A percentile compares a stretch with the other conserved stretches of the same genome.
Conservation (phyloP, 2,329 filamentous ascomycete genomes). For the Nemania sp. region DNA sequence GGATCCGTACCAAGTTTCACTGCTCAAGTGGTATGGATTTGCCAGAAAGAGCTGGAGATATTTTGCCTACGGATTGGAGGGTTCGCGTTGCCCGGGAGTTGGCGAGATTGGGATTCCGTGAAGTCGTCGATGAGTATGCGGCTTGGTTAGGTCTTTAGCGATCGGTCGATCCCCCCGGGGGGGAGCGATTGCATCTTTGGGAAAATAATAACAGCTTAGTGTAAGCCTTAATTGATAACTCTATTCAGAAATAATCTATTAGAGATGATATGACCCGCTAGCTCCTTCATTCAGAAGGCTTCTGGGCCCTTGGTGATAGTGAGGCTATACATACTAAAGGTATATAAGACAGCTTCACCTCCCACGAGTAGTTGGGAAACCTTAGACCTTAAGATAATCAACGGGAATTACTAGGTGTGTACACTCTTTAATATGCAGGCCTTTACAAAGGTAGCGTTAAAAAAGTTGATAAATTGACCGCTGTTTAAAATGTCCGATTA, state of each 20-base stretch:
- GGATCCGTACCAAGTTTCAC: conserved; percentile 20
- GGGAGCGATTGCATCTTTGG: conserved; percentile 7
- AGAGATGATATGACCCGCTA: conserved; percentile 9
- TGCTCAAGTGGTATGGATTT: conserved; percentile 17
- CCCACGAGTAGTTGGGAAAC: conserved; percentile 6
- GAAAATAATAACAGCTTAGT: conserved; percentile 14
- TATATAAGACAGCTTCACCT: conserved; percentile 4
- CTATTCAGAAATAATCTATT: conserved; percentile 4
- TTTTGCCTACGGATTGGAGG: conserved; percentile 13
- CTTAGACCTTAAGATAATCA: conserved; percentile 5
- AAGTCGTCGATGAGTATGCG: conserved; percentile 8
- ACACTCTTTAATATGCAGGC: conserved; percentile 2
- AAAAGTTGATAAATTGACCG: conserved; percentile 6
- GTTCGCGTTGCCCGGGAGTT: conserved; percentile 14
- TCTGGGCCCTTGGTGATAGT: conserved; percentile 8
- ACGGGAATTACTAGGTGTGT: conserved; percentile 4
- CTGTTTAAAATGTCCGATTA: conserved; percentile 1
- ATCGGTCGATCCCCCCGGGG: conserved; percentile 12
- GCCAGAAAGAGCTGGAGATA: conserved; percentile 11
- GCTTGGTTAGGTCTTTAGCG: conserved; percentile 10
- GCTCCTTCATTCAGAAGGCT: conserved; percentile 9
- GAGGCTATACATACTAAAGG: conserved; percentile 9
- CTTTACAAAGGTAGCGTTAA: conserved; percentile 1
- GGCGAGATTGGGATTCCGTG: conserved; percentile 10
- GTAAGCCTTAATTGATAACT: conserved; percentile 10